Conservation (phyloP, 805 yeast genomes). For the Starmerella powellii region DNA sequence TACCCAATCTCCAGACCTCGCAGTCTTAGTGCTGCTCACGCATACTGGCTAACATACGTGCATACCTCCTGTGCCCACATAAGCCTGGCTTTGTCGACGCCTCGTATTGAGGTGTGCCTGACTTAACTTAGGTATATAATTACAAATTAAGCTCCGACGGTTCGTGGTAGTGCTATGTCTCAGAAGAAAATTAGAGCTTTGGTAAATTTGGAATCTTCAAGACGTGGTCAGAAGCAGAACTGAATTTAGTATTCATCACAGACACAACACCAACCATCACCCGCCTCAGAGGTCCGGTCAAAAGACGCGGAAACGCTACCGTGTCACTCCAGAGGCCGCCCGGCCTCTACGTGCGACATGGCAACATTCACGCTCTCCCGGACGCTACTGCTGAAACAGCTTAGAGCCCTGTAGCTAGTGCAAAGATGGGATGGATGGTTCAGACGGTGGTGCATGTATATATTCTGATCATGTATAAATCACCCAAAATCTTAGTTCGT, state of each 20-base stretch:
- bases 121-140: too few relatives aligned
- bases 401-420: too few relatives aligned
- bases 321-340: background rate
- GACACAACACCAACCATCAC: background rate
- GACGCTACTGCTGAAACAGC: too few relatives aligned
- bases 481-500: conserved; percentile 20
- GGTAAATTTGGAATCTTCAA: conserved; percentile 24
- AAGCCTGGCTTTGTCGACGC: too few relatives aligned
- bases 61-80: too few relatives aligned
- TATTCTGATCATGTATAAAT: conserved; percentile 18
- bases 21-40: too few relatives aligned
- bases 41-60: too few relatives aligned
- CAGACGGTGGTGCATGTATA: conserved; percentile 29
- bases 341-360: background rate
- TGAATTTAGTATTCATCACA: conserved; percentile 24
- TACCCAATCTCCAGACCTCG: too few relatives aligned
- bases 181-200: conserved; percentile 24
- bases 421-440: conserved; percentile 5
- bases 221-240: conserved; percentile 27
- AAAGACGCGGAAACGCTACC: background rate
- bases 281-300: background rate
- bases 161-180: conserved; percentile 3
- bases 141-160: too few relatives aligned
- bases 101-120: too few relatives aligned
- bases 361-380: too few relatives aligned